Conservation (phyloP, 1,284 basidiomycete species). For the Leccinum fuscescens region DNA sequence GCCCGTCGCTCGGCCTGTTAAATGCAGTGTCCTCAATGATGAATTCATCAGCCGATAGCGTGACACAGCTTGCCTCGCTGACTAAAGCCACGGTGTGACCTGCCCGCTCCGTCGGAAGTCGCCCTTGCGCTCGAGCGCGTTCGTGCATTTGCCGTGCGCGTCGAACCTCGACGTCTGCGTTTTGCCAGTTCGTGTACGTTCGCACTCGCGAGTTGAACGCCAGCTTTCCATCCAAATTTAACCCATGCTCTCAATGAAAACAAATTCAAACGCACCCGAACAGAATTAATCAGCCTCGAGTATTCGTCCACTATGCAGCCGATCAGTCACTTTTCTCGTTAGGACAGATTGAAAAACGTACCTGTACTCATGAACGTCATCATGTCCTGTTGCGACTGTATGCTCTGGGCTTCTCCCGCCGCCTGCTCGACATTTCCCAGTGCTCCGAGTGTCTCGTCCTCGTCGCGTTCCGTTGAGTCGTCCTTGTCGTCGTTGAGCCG, state of each 20-base stretch:
- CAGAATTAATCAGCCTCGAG: slow-evolving; percentile 85
- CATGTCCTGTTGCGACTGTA: slow-evolving; percentile 78
- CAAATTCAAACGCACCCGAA: slow-evolving; percentile 54
- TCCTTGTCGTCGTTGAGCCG: too few relatives aligned
- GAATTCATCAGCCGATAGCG: background rate
- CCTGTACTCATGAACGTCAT: slow-evolving; percentile 75
- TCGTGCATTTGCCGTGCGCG: slow-evolving; percentile 78
- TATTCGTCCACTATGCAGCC: slow-evolving; percentile 77
- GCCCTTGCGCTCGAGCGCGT: slow-evolving; percentile 73
- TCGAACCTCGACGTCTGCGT: slow-evolving; percentile 71
- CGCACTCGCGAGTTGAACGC: slow-evolving; percentile 87
- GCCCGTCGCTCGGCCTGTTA: slow-evolving; percentile 74
- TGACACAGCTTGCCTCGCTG: slow-evolving; percentile 56
- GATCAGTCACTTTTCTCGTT: slow-evolving; percentile 16
- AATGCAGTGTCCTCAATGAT: slow-evolving; percentile 2
- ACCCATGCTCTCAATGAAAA: background rate
- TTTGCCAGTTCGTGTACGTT: slow-evolving; percentile 79
- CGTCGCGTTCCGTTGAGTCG: too few relatives aligned
- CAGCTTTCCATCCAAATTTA: slow-evolving; percentile 44
- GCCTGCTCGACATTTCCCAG: slow-evolving; percentile 74
- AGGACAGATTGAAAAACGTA: slow-evolving; percentile 23
- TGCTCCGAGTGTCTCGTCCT: slow-evolving; percentile 50
- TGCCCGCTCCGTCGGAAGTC: slow-evolving; percentile 59
- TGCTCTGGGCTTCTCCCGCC: slow-evolving; percentile 67
- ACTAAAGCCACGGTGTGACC: slow-evolving; percentile 72